These are phyloP conservation scores for Coffea eugenioides DNA, from an alignment of 257 asterid species.

Conservation along the genomic window DNA sequence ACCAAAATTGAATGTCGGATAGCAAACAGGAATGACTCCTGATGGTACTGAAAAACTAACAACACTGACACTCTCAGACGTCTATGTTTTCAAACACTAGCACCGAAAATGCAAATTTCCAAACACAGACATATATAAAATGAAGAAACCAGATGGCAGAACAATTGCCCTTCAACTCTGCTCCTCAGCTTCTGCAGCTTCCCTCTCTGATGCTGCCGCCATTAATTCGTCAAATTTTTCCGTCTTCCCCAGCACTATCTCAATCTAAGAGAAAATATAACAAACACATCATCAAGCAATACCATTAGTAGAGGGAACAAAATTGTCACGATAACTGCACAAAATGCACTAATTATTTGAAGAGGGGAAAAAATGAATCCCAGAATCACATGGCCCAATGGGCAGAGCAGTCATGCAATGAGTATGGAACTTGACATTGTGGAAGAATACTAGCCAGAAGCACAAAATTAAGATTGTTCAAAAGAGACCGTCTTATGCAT, in stretches of 20 bases:
- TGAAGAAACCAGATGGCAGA: constrained; percentile 2
- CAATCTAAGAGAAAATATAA: constrained; percentile 25
- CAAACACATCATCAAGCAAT: not conserved
- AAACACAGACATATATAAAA: not conserved
- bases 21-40: not conserved
- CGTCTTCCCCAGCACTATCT: constrained; percentile 36
- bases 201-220: constrained; percentile 39
- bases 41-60: constrained; percentile 1
- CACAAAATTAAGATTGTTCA: not conserved
- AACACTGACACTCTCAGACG: not conserved
- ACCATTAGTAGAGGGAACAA: not conserved
- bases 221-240: constrained; percentile 39
- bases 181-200: constrained; percentile 28
- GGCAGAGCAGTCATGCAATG: not conserved
- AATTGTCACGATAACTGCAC: not conserved
- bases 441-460: not conserved
- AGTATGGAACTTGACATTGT: not conserved
- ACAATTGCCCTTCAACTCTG: constrained; percentile 14
- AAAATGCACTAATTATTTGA: not conserved
- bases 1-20: constrained; percentile 22
- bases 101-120: not conserved
- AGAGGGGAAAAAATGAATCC: not conserved
- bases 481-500: not conserved
- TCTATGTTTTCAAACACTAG: not conserved
- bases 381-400: not conserved